Evolutionary conservation across 257 asterid genomes (phyloP).

Genomic region (Capsicum rhomboideum): DNA sequence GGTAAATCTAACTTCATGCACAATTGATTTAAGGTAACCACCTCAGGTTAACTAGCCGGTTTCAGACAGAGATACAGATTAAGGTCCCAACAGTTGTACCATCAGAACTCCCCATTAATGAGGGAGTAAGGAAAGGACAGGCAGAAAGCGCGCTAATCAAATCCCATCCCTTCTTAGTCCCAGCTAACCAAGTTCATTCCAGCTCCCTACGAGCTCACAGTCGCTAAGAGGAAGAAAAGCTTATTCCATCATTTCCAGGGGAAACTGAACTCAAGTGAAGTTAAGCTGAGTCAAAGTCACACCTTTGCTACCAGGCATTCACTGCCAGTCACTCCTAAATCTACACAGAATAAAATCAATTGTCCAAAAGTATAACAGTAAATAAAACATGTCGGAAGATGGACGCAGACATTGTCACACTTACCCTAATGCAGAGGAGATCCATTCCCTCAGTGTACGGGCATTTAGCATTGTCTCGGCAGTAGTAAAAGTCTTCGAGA

Average conservation of each 20-base stretch:
- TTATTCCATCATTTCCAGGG: no score
- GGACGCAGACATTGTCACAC: constrained; percentile 9
- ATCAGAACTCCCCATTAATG: background rate
- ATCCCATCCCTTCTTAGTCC: no score
- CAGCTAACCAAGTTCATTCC: no score
- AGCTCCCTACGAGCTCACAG: no score
- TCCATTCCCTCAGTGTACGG: constrained; percentile 96
- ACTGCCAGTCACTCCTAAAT: no score
- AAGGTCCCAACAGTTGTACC: background rate
- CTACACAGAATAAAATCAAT: background rate
- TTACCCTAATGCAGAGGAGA: constrained; percentile 85
- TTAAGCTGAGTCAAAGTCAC: no score
- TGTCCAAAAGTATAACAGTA: background rate
- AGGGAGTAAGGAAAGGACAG: background rate
- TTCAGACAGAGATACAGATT: background rate
- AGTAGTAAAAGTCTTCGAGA: constrained; percentile 94
- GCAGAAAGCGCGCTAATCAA: no score
- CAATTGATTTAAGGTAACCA: background rate
- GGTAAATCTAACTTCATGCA: background rate
- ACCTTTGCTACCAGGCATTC: no score
- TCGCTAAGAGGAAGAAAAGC: no score
- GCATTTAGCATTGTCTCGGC: constrained; percentile 99
- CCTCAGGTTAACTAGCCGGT: background rate
- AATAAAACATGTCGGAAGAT: background rate
- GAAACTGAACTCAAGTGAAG: no score